Evolutionary conservation across 2,329 filamentous ascomycete genomes (phyloP).

Genomic region (Ophiostoma sp.): DNA sequence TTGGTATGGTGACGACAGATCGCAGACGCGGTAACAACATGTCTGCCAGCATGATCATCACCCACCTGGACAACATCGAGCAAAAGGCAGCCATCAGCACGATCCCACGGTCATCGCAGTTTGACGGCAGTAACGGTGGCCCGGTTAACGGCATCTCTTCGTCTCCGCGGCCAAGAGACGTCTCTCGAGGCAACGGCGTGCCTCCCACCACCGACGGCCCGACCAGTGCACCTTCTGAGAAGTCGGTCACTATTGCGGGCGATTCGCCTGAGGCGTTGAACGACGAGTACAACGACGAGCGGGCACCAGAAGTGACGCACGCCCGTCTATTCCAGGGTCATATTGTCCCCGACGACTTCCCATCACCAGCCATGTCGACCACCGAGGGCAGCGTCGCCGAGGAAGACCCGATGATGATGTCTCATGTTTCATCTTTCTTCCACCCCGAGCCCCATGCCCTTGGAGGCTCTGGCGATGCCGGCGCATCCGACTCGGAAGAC

Average conservation of each 20-base stretch:
- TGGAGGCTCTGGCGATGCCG: conserved; percentile 78
- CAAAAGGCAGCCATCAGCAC: conserved; percentile 30
- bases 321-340: conserved; percentile 89
- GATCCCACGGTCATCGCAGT: conserved; percentile 4
- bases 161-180: background rate
- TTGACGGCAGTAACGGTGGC: conserved; percentile 7
- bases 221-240: conserved; percentile 7
- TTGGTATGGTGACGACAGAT: conserved; percentile 91
- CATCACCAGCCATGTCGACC: conserved; percentile 67
- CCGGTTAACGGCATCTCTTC: background rate
- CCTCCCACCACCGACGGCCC: conserved; percentile 3
- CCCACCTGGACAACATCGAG: conserved; percentile 58
- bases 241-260: conserved; percentile 2
- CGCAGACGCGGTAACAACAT: conserved; percentile 61
- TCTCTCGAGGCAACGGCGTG: background rate
- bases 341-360: conserved; percentile 89
- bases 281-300: conserved; percentile 66
- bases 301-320: conserved; percentile 83
- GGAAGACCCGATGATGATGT: conserved; percentile 78
- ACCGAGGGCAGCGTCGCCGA: conserved; percentile 60
- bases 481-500: conserved; percentile 82
- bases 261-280: background rate
- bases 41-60: conserved; percentile 73
- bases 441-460: conserved; percentile 63
- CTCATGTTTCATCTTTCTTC: conserved; percentile 75